These are phyloP conservation scores for Cutaneotrichosporon curvatum DNA, from an alignment of 1,284 basidiomycete species.

Conservation along the genomic window DNA sequence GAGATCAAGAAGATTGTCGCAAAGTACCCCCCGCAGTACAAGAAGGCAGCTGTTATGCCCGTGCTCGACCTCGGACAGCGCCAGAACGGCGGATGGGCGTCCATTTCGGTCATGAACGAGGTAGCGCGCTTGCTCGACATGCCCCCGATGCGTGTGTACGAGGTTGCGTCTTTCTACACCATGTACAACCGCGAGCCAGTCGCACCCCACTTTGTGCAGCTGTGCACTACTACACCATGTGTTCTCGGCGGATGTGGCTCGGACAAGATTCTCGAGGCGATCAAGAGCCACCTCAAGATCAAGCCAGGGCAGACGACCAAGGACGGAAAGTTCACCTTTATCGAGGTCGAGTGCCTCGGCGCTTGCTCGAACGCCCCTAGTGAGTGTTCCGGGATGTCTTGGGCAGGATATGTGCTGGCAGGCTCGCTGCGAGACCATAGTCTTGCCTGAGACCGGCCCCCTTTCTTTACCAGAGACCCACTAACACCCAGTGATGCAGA, in stretches of 20 bases:
- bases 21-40: conserved; percentile 93
- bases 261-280: conserved; percentile 78
- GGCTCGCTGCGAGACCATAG: no score
- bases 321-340: conserved; percentile 93
- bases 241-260: conserved; percentile 83
- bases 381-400: conserved; percentile 22
- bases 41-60: conserved; percentile 95
- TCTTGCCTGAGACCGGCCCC: no score
- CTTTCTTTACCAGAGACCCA: no score
- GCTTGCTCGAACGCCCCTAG: conserved; percentile 98
- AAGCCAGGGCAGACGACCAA: conserved; percentile 84
- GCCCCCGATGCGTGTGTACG: conserved; percentile 98
- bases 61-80: conserved; percentile 92
- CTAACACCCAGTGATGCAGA: conserved; percentile 63
- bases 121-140: conserved; percentile 87
- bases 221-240: conserved; percentile 98
- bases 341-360: conserved; percentile 97
- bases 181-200: conserved; percentile 99
- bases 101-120: conserved; percentile 97
- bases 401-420: background rate
- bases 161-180: conserved; percentile 99
- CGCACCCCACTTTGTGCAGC: conserved; percentile 89
- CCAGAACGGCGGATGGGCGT: conserved; percentile 99
- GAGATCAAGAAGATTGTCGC: conserved; percentile 82
- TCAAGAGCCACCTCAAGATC: conserved; percentile 74